Evolutionary conservation across 495 filamentous ascomycete genomes (phyloP).

Genomic region (Chaetomium tenue): DNA sequence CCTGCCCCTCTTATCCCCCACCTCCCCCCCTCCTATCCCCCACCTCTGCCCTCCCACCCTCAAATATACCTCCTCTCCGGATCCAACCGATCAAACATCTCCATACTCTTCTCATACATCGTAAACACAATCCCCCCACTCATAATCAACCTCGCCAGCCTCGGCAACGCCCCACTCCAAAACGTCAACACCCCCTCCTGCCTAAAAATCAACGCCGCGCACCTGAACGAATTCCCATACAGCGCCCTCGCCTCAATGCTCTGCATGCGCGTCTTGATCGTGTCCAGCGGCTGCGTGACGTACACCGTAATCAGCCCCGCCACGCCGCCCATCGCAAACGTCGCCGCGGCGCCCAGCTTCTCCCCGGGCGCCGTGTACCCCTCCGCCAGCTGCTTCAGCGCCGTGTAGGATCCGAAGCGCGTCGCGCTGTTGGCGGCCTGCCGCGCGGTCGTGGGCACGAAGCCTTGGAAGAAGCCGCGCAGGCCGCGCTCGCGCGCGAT

Average conservation of each 20-base stretch:
- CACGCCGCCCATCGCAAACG: conserved; percentile 86
- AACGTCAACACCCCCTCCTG: conserved; percentile 88
- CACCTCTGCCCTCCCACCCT: neutral
- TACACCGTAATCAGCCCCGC: conserved; percentile 94
- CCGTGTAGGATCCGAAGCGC: conserved; percentile 86
- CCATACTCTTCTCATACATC: conserved; percentile 99
- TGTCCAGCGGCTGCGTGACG: conserved; percentile 87
- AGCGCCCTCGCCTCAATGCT: conserved; percentile 78
- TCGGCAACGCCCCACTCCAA: conserved; percentile 88
- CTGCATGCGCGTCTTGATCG: conserved; percentile 98
- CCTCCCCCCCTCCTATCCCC: neutral
- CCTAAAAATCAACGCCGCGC: conserved; percentile 77
- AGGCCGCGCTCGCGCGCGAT: conserved; percentile 85
- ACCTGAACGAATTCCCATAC: conserved; percentile 88
- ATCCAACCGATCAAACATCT: conserved; percentile 75
- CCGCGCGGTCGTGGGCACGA: conserved; percentile 89
- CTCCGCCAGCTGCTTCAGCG: conserved; percentile 85
- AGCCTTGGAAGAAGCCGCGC: conserved; percentile 92
- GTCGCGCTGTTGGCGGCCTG: conserved; percentile 93
- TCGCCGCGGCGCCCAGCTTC: conserved; percentile 84
- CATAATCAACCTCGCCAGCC: conserved; percentile 77
- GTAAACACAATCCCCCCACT: conserved; percentile 98
- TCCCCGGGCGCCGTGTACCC: conserved; percentile 91
- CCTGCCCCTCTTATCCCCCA: neutral
- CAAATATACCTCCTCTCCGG: conserved; percentile 82